Evolutionary conservation across 305 asterid species (phyloP).

Genomic region (Striga hermonthica): DNA sequence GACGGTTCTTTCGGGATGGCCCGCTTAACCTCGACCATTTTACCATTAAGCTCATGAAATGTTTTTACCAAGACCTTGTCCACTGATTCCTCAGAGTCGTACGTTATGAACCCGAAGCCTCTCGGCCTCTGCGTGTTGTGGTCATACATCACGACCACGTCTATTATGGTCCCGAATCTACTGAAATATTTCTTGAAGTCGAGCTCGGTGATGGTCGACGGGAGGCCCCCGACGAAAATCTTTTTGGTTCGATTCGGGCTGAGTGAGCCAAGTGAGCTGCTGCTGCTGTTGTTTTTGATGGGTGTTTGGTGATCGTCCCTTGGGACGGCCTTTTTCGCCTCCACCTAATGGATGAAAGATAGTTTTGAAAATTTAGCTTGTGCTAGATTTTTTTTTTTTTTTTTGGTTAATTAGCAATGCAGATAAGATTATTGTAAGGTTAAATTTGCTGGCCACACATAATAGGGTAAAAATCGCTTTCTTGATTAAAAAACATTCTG

Average conservation of each 20-base stretch:
- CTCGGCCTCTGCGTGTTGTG: slow-evolving; percentile 82
- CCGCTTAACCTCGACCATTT: slow-evolving; percentile 81
- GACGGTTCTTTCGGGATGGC: slow-evolving; percentile 48
- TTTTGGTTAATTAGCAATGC: too few relatives aligned
- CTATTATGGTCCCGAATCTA: slow-evolving; percentile 73
- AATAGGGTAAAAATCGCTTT: too few relatives aligned
- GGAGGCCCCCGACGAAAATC: slow-evolving; percentile 78
- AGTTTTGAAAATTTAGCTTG: too few relatives aligned
- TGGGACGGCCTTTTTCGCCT: too few relatives aligned
- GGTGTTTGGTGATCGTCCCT: too few relatives aligned
- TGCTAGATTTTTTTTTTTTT: too few relatives aligned
- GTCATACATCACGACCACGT: slow-evolving; percentile 86
- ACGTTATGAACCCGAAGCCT: slow-evolving; percentile 76
- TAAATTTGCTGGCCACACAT: too few relatives aligned
- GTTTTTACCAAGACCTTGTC: slow-evolving; percentile 66
- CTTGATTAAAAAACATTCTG: too few relatives aligned
- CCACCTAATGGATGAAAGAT: too few relatives aligned
- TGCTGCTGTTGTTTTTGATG: slow-evolving; percentile 28
- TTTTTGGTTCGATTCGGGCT: slow-evolving; percentile 44
- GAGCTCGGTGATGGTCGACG: slow-evolving; percentile 69
- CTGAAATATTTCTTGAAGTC: slow-evolving; percentile 74
- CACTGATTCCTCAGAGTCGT: slow-evolving; percentile 76
- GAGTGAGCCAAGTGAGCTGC: too few relatives aligned
- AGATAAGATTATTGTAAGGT: too few relatives aligned
- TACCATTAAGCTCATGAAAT: slow-evolving; percentile 73